Evolutionary conservation across 2,329 filamentous ascomycete genomes (phyloP).

Genomic region (Neofusicoccum laricinum): DNA sequence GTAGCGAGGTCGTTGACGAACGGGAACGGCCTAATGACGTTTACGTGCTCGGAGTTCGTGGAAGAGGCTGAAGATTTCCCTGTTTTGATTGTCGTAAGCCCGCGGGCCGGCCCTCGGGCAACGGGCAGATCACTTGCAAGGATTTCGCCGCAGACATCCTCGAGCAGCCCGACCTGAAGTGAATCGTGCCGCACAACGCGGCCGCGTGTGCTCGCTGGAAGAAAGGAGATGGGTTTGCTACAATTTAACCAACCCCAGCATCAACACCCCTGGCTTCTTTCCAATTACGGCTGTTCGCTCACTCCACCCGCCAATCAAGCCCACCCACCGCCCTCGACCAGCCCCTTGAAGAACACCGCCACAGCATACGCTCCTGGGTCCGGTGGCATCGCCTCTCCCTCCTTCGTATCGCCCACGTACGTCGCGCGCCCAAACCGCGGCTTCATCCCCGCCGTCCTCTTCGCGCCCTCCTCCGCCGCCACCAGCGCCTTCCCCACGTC

Average conservation of each 20-base stretch:
- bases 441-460: constrained; percentile 84
- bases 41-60: background rate
- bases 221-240: too few species aligned
- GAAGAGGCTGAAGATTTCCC: background rate
- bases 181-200: too few species aligned
- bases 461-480: constrained; percentile 71
- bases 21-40: background rate
- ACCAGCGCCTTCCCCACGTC: constrained; percentile 69
- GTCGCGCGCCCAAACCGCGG: constrained; percentile 80
- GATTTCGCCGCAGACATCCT: background rate
- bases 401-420: constrained; percentile 64
- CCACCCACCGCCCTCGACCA: constrained; percentile 13
- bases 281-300: too few species aligned
- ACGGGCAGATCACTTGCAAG: background rate
- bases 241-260: too few species aligned
- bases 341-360: constrained; percentile 74
- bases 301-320: background rate
- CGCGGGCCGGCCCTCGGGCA: background rate
- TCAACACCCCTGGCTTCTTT: too few species aligned
- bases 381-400: constrained; percentile 50
- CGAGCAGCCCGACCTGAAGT: too few species aligned
- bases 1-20: too few species aligned
- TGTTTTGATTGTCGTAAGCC: background rate
- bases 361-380: constrained; percentile 76
- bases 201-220: too few species aligned